Evolutionary conservation across 169 alveolate genomes (phyloP), one percentile per base, ranked within the genome.

Genomic region (Neospora caninum): DNA sequence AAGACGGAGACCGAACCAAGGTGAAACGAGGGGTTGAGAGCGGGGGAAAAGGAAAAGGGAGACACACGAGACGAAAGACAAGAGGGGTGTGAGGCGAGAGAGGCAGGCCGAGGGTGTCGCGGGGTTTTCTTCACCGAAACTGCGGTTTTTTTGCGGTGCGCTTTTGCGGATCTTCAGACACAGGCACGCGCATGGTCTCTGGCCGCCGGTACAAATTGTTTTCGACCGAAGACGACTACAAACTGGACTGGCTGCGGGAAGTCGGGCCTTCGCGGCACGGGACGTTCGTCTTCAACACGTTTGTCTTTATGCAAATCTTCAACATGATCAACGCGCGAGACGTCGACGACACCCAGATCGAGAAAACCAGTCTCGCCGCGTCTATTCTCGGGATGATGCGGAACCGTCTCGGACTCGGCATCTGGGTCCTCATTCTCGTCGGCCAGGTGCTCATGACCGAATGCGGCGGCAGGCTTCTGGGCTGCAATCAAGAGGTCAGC

Each of bases 301-400:
- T 98, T 93, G 99, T 98, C 36, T 88, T 97, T 94, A 93, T 98
- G 96, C 98, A 98, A 91, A 39, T 94, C 29, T 91, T 91, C 78
- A 98, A 98, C 96, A 96, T 96, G 97, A 80, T 98, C 78, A 98
- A 98, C 94, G 97, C 98, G 41, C 94, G 99, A 93, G 97, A 97
- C 70, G 95, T 98, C 69, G 92, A 93, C 49, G 91, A 97, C 94
- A 98, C 97, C 41, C 78, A 97, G 94, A 98, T 97, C 92, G 98
- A 97, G 89, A 78, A 38, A n/a, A 78, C 86, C 20, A 29, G 39
- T 18, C 86, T 98, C 43, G 83, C 82, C 10, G 80, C 78, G 25
- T 96, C 89, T 27, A 84, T 93, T 31, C 83, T 70, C 82, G 67
- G 49, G 53, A 93, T 93, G 95, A 38, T 88, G 58, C 95, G 97